Base-by-base conservation (phyloP, 306 rosid genomes). In the Rubus idaeus region DNA sequence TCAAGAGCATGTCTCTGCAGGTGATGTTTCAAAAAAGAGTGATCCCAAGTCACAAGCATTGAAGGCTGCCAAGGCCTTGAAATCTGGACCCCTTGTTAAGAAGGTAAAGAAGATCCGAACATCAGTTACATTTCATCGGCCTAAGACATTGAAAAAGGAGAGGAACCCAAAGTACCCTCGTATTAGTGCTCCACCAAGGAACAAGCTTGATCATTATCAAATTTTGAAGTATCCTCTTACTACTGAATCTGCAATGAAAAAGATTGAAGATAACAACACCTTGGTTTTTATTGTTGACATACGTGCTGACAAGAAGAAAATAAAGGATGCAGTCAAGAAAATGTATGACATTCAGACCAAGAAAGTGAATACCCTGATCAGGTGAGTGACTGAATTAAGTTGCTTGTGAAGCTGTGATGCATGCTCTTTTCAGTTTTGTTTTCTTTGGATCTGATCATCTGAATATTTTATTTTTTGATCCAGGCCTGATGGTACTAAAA, bases 401-500 rank as follows among this genome's bases (percentile, higher is more conserved):
- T 23, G 37, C 39, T 0, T 40, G 73, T 42, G 17, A 60, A 60
- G 66, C 37, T 61, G n/a, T 12, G n/a, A 16, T n/a, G 10, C 20
- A 0, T 18, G 9, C 39, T 62, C 63, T 21, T 64, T 50, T 17
- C 5, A 0, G 13, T 57, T 5, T 47, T 13, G 50, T 5, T 44
- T 20, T 17, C 10, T 3, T 18, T 4, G 8, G n/a, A 18, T 57
- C 18, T 57, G 20, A 20, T 60, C 53, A 30, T 46, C 5, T 44
- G 83, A 49, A 45, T 44, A 47, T 39, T 67, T 6, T 73, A 66
- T 0, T 76, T 49, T 75, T 10, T 64, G 10, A 68, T 88, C 72
- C 91, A 93, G 97, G 90, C 97, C 96, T 2, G 96, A 93, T 88
- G 97, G 97, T 67, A 90, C 96, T 78, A 93, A 93, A 88, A 93